Conservation (phyloP, 495 filamentous ascomycete genomes). For the Lasiosphaeris hirsuta region DNA sequence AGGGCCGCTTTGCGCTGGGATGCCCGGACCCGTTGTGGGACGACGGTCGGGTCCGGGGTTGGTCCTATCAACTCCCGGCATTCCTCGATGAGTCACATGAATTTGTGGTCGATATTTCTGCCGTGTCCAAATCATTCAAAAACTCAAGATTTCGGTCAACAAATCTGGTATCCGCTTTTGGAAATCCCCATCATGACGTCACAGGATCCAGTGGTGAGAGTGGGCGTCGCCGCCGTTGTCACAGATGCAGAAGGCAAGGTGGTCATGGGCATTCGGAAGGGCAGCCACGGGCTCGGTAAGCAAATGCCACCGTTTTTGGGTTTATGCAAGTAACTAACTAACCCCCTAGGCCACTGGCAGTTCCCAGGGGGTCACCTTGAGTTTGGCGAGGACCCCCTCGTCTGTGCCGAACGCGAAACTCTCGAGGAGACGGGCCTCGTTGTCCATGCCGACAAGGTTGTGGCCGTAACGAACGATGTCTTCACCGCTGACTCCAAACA, state of each 20-base stretch:
- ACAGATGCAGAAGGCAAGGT: slow-evolving; percentile 31
- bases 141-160: too few relatives aligned
- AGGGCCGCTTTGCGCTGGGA: too few relatives aligned
- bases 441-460: slow-evolving; percentile 43
- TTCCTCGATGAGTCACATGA: too few relatives aligned
- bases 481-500: slow-evolving; percentile 53
- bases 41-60: too few relatives aligned
- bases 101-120: too few relatives aligned
- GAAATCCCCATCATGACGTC: slow-evolving; percentile 12
- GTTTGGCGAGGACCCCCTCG: slow-evolving; percentile 54
- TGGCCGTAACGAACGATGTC: slow-evolving; percentile 59
- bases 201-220: slow-evolving; percentile 21
- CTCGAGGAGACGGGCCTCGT: slow-evolving; percentile 64
- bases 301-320: slow-evolving; percentile 2
- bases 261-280: slow-evolving; percentile 41
- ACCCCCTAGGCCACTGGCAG: slow-evolving; percentile 53
- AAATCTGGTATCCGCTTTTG: too few relatives aligned
- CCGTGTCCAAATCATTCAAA: too few relatives aligned
- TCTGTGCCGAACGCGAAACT: slow-evolving; percentile 60
- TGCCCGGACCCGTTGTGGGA: too few relatives aligned
- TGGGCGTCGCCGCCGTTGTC: slow-evolving; percentile 42
- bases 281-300: slow-evolving; percentile 39
- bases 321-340: background rate
- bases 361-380: slow-evolving; percentile 71
- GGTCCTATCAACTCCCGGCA: too few relatives aligned